Conservation (phyloP, 2,329 filamentous ascomycete species). For the Colletotrichum aenigma region DNA sequence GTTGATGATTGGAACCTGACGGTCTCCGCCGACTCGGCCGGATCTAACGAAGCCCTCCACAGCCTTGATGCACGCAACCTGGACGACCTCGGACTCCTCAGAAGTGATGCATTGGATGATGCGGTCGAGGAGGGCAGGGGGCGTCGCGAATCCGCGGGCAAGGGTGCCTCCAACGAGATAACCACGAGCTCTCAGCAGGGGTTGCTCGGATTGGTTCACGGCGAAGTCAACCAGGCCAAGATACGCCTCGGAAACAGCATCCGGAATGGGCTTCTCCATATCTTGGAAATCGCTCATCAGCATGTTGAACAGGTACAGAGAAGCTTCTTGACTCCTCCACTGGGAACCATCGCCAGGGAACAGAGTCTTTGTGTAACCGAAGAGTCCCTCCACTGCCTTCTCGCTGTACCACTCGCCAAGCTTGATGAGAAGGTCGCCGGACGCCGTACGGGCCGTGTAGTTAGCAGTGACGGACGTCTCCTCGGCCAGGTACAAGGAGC, state of each 20-base stretch:
- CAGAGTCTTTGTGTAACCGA: conserved; percentile 75
- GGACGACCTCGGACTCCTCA: conserved; percentile 85
- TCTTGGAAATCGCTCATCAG: conserved; percentile 85
- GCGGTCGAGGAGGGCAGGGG: conserved; percentile 69
- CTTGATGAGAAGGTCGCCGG: conserved; percentile 91
- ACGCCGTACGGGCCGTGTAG: conserved; percentile 92
- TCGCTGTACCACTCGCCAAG: conserved; percentile 86
- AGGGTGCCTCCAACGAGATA: conserved; percentile 86
- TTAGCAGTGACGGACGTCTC: conserved; percentile 95
- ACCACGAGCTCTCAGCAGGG: conserved; percentile 83
- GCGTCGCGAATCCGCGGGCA: conserved; percentile 69
- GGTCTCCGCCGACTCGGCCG: conserved; percentile 53
- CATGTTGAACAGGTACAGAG: conserved; percentile 85
- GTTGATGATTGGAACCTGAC: conserved; percentile 65
- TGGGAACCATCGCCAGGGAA: conserved; percentile 62
- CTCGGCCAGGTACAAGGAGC: conserved; percentile 93
- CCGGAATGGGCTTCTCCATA: conserved; percentile 71
- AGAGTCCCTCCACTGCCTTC: conserved; percentile 77
- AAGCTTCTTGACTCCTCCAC: conserved; percentile 76
- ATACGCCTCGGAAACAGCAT: conserved; percentile 73
- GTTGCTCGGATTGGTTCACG: conserved; percentile 70
- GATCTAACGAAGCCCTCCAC: conserved; percentile 70
- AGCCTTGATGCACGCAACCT: conserved; percentile 88
- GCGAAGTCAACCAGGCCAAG: conserved; percentile 81
- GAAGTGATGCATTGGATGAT: conserved; percentile 76